Evolutionary conservation across 169 alveolate species (phyloP), one percentile per base, ranked within the genome.

Genomic region (Besnoitia besnoiti): DNA sequence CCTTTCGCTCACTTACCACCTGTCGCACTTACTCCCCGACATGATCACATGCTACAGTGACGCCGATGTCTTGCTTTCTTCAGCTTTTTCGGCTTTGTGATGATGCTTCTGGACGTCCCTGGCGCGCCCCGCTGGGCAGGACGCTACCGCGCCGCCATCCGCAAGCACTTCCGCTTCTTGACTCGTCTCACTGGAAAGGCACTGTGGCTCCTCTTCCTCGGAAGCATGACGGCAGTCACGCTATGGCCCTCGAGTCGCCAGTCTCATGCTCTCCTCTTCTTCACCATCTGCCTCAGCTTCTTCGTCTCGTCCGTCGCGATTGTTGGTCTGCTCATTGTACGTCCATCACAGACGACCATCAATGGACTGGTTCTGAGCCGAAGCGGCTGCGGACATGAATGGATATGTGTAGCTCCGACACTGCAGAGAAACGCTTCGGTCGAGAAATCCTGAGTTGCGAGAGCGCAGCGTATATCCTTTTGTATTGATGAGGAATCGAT

Each of bases 51-150:
- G n/a, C n/a, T n/a, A n/a, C n/a, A n/a, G n/a, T n/a, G n/a, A n/a
- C n/a, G n/a, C n/a, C n/a, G n/a, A n/a, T n/a, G n/a, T n/a, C n/a
- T 14, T 51, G 67, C 24, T 14, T 44, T 94, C 27, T 92, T 39
- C 90, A 96, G 97, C 77, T 91, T 96, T 50, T 96, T 96, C 94
- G 98, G 98, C 0, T 88, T 97, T 79, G 92, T 96, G 82, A 93
- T 97, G 95, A 96, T 97, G 98, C 93, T 97, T 49, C 91, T 97
- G 62, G 99, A 97, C 91, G 97, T 97, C 37, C 99, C 99, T 59
- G 99, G 99, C 40, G 97, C 97, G 44, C 99, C 99, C n/a, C 94
- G 98, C 42, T 97, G 99, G 99, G 98, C 98, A 42, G 97, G 97
- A 10, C 97, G 96, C 85, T 97, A 97, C 94, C 96, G 99, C 50